Conservation (phyloP, 768 basidiomycete genomes). For the Termitomyces sp. region DNA sequence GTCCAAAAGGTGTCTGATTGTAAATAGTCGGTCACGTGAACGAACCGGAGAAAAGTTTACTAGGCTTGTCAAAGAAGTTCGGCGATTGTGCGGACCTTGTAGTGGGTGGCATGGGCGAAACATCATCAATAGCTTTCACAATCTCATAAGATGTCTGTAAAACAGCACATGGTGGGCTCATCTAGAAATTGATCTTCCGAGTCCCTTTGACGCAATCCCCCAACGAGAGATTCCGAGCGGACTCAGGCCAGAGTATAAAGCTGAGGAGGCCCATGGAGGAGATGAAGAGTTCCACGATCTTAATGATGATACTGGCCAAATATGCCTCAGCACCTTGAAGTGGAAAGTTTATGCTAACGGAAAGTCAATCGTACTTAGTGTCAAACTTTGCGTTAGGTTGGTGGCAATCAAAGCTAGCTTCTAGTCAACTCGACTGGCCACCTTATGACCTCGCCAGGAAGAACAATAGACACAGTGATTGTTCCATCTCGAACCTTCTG, state of each 20-base stretch:
- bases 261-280: background rate
- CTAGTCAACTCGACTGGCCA: background rate
- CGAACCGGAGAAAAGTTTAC: too few relatives aligned
- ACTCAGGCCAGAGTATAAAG: too few relatives aligned
- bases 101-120: background rate
- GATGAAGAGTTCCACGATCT: background rate
- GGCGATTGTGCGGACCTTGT: background rate
- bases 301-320: background rate
- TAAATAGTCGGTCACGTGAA: too few relatives aligned
- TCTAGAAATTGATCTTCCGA: background rate
- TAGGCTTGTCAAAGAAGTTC: background rate
- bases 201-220: background rate
- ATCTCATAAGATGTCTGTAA: background rate
- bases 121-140: background rate
- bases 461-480: background rate
- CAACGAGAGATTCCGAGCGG: too few relatives aligned
- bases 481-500: too few relatives aligned
- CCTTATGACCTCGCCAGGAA: background rate
- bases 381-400: background rate
- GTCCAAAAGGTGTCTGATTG: too few relatives aligned
- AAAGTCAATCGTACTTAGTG: background rate
- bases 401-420: background rate
- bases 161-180: background rate
- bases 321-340: background rate
- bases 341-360: background rate